Base-by-base conservation (phyloP, 257 asterid genomes). In the Fraxinus pennsylvanica region DNA sequence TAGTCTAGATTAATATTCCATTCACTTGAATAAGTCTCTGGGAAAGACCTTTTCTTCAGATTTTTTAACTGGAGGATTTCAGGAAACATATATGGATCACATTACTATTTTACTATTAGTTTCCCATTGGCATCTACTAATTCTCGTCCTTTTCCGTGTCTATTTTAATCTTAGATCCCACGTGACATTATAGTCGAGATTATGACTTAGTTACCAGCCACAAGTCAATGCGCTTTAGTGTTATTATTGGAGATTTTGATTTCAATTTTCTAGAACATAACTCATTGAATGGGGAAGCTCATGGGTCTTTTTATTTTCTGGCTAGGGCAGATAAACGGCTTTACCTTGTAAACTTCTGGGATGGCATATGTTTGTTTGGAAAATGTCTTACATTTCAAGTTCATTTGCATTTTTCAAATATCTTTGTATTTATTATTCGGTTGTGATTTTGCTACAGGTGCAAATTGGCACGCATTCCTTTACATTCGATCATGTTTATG, bases 401-500 rank as follows among this genome's bases (percentile, higher is more conserved):
- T 22, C 36, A 63, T 27, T 63, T 63, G n/a, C 69, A 63, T 22
- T 13, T 63, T 25, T 63, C 19, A 25, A 15, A 9, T 38, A 68
- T 45, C 45, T 71, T 74, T 21, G 72, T 74, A 35, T 54, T 67
- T 35, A 25, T 61, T 72, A 45, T 43, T 73, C 33, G 45, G 36
- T 50, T 70, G 57, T 77, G 75, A 75, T 73, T 35, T n/a, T 85
- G 63, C 9, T 68, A 2, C 89, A 96, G 99, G 96, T 94, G 57
- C 97, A 89, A 92, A 89, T 96, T 76, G 98, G 99, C 36, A 77
- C 96, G 21, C 99, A 94, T 84, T 91, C 98, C 15, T 96, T 96
- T 75, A 96, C 99, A 74, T 96, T 94, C 71, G 99, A 96, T 89
- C 99, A 91, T 83, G 99, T 96, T 19, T 96, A 93, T 39, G 99